Percentiles rank a stretch among this genome's conserved stretches.
These are phyloP conservation scores for Vaucheria bursata DNA, from an alignment of 352 stramenopile genomes.

Conservation along the genomic window DNA sequence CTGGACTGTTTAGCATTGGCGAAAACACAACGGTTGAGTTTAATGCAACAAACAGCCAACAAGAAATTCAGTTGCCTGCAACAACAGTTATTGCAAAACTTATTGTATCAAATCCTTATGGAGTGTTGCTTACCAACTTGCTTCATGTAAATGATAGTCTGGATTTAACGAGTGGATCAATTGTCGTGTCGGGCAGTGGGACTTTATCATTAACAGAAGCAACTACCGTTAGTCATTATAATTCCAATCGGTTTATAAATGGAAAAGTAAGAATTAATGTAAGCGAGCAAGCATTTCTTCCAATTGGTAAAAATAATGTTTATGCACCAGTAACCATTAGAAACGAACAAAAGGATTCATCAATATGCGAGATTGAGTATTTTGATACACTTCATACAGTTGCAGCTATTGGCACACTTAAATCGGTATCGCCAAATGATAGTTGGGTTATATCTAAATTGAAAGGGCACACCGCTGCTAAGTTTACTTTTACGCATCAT, in stretches of 20 bases:
- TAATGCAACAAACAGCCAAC: conserved; percentile 7
- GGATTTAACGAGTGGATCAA: conserved; percentile 7
- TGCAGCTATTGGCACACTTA: conserved; percentile 6
- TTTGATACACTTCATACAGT: conserved; percentile 8
- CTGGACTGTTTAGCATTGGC: conserved; percentile 5
- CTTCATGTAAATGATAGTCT: conserved; percentile 8
- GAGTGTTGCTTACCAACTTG: conserved; percentile 6
- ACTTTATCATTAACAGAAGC: conserved; percentile 8
- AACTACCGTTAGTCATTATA: conserved; percentile 8
- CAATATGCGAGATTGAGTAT: conserved; percentile 8
- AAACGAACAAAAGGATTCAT: conserved; percentile 8
- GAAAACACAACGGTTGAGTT: conserved; percentile 7
- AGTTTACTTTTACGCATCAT: conserved; percentile 8
- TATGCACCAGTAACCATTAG: conserved; percentile 7
- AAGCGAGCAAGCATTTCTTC: conserved; percentile 6
- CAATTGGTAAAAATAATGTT: conserved; percentile 9
- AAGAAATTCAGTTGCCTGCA: conserved; percentile 7
- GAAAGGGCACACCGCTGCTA: conserved; percentile 4
- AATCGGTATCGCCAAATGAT: conserved; percentile 7
- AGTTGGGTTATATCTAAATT: conserved; percentile 9
- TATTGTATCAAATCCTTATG: conserved; percentile 9
- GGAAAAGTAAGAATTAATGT: conserved; percentile 9
- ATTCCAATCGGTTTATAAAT: conserved; percentile 9
- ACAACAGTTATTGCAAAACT: conserved; percentile 8
- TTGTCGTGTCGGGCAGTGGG: conserved; percentile 3